Evolutionary conservation across 176 grass and related monocot species (phyloP).

Genomic region (Coix lacrymajobi): DNA sequence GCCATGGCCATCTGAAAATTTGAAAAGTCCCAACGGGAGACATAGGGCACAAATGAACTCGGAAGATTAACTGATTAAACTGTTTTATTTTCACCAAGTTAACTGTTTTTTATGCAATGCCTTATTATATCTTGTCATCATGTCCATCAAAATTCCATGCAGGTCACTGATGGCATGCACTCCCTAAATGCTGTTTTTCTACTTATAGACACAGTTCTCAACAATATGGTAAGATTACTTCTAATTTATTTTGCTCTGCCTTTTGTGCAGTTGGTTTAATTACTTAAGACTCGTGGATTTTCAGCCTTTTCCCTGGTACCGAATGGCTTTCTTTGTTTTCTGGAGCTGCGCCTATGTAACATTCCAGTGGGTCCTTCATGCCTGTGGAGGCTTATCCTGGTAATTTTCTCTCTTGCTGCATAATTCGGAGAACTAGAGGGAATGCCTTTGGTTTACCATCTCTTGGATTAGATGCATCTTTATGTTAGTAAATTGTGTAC

Average conservation of each 20-base stretch:
- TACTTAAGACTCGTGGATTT: constrained; percentile 11
- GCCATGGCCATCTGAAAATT: background rate
- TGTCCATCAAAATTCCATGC: constrained; percentile 14
- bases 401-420: constrained; percentile 22
- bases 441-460: background rate
- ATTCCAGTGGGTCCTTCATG: constrained; percentile 86
- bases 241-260: background rate
- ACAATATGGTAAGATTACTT: constrained; percentile 64
- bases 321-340: constrained; percentile 79
- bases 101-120: background rate
- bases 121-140: background rate
- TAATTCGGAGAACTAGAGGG: constrained; percentile 3
- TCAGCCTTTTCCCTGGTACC: constrained; percentile 90
- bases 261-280: constrained; percentile 14
- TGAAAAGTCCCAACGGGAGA: background rate
- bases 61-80: background rate
- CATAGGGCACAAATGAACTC: background rate
- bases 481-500: background rate
- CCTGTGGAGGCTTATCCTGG: constrained; percentile 62
- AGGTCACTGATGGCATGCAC: constrained; percentile 84
- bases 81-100: background rate
- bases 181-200: constrained; percentile 73
- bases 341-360: constrained; percentile 81
- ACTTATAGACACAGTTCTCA: constrained; percentile 72
- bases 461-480: background rate